Evolutionary conservation across 2,329 filamentous ascomycete species (phyloP).

Genomic region (Diaporthe longicolla): DNA sequence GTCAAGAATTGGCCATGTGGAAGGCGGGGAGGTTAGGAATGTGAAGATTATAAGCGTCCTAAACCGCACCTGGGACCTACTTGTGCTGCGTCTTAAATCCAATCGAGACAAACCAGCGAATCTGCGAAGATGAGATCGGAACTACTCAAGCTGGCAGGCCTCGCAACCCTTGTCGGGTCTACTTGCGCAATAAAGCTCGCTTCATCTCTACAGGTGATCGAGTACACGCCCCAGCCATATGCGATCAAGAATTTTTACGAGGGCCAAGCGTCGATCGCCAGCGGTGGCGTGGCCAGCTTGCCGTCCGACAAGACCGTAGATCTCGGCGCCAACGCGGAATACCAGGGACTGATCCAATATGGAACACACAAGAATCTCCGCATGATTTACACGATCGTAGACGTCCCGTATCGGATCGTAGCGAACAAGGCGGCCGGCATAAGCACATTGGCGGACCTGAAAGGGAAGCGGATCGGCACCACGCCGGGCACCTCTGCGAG

Average conservation of each 20-base stretch:
- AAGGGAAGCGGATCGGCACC: conserved; percentile 1
- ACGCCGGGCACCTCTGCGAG: neutral
- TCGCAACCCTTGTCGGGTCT: neutral
- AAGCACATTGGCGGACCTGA: neutral
- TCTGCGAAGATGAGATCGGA: neutral
- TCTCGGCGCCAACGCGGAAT: conserved; percentile 6
- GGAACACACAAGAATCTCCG: neutral
- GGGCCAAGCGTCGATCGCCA: conserved; percentile 16
- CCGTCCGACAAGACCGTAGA: conserved; percentile 11
- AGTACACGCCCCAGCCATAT: conserved; percentile 11
- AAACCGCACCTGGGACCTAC: neutral
- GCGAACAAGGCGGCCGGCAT: conserved; percentile 7
- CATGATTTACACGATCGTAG: conserved; percentile 16
- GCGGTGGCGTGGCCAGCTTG: conserved; percentile 11
- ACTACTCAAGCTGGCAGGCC: neutral
- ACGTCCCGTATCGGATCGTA: conserved; percentile 5
- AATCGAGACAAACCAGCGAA: neutral
- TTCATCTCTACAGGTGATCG: neutral
- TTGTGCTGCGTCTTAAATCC: neutral
- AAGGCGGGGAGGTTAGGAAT: neutral
- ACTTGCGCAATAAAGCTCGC: conserved; percentile 2
- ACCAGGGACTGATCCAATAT: neutral
- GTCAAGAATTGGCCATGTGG: neutral
- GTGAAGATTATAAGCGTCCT: neutral
- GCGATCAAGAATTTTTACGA: conserved; percentile 17